Conservation (phyloP, 1,139 yeast genomes). For the Torulaspora pretoriensis region DNA sequence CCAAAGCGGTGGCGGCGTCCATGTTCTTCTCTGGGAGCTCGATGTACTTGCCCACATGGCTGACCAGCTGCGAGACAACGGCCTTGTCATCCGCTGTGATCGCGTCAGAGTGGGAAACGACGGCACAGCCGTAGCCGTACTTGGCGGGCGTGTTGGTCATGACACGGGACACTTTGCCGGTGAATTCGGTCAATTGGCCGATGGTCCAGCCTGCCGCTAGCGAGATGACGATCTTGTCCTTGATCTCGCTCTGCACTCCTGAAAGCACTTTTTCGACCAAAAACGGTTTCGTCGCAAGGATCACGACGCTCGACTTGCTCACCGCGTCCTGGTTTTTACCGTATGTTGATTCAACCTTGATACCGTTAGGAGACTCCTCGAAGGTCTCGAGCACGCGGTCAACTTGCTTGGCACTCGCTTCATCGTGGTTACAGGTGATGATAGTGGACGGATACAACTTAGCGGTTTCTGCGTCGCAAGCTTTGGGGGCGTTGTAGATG, state of each 20-base stretch:
- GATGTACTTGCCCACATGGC: conserved; percentile 65
- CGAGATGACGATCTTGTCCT: conserved; percentile 67
- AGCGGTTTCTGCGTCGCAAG: conserved; percentile 37
- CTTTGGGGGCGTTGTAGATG: conserved; percentile 48
- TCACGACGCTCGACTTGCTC: conserved; percentile 58
- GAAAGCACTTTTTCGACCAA: conserved; percentile 57
- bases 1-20: conserved; percentile 94
- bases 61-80: conserved; percentile 54
- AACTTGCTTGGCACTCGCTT: conserved; percentile 44
- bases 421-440: conserved; percentile 69
- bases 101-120: conserved; percentile 60
- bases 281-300: conserved; percentile 85
- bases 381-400: conserved; percentile 45
- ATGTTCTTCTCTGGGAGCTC: conserved; percentile 84
- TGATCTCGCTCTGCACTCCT: conserved; percentile 42
- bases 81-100: conserved; percentile 48
- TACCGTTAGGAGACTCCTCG: conserved; percentile 38
- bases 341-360: conserved; percentile 50
- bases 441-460: conserved; percentile 53
- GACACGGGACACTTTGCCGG: conserved; percentile 70
- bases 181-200: conserved; percentile 53
- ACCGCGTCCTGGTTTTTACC: conserved; percentile 60
- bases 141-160: conserved; percentile 98
- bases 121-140: conserved; percentile 90
- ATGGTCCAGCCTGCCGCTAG: conserved; percentile 91